Conservation (phyloP, 768 basidiomycete species). For the Lentinula raphanica region DNA sequence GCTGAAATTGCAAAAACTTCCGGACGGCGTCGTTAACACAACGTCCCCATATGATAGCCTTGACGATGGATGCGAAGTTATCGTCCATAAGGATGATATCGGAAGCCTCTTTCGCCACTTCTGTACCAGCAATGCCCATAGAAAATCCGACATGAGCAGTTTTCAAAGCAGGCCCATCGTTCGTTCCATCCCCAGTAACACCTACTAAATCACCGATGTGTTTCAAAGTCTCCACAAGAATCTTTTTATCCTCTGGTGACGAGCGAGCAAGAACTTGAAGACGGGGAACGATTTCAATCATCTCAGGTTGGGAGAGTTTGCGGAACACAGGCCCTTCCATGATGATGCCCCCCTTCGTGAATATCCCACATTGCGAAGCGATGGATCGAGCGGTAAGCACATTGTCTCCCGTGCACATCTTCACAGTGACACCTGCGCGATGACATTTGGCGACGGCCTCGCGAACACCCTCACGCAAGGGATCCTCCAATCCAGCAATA, state of each 20-base stretch:
- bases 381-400: slow-evolving; percentile 95
- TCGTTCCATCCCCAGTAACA: slow-evolving; percentile 97
- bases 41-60: slow-evolving; percentile 98
- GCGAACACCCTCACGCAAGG: slow-evolving; percentile 83
- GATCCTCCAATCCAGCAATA: slow-evolving; percentile 95
- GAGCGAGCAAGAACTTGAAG: slow-evolving; percentile 96
- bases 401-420: slow-evolving; percentile 99
- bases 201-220: slow-evolving; percentile 85
- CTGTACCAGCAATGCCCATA: slow-evolving; percentile 95
- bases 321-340: slow-evolving; percentile 98
- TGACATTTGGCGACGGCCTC: slow-evolving; percentile 86
- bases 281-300: slow-evolving; percentile 80
- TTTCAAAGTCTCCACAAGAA: slow-evolving; percentile 86
- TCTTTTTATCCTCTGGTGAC: slow-evolving; percentile 94
- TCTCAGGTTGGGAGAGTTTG: slow-evolving; percentile 61
- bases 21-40: slow-evolving; percentile 97
- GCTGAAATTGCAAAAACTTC: slow-evolving; percentile 96
- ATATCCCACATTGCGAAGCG: slow-evolving; percentile 94
- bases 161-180: slow-evolving; percentile 95
- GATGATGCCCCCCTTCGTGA: slow-evolving; percentile 87
- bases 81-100: slow-evolving; percentile 99
- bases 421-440: slow-evolving; percentile 85
- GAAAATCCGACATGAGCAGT: slow-evolving; percentile 96
- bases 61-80: slow-evolving; percentile 93
- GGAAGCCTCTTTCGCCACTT: slow-evolving; percentile 98